Conservation (phyloP, 129 eudicot genomes). For the Cynara cardunculus region DNA sequence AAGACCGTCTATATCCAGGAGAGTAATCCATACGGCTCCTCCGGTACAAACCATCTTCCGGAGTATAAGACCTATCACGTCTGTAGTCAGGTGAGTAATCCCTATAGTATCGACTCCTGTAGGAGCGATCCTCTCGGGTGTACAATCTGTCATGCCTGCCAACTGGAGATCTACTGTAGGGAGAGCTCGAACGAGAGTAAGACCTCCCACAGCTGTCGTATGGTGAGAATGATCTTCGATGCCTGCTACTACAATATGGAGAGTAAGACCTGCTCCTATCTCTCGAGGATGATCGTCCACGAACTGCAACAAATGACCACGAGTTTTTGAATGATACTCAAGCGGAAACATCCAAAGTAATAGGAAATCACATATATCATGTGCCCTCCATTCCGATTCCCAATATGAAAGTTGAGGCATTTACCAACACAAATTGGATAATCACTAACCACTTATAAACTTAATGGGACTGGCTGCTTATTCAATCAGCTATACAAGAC, state of each 20-base stretch:
- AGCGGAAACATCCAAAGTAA: neutral
- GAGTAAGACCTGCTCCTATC: slow-evolving; percentile 54
- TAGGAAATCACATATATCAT: neutral
- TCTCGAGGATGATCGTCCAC: neutral
- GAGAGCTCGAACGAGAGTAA: slow-evolving; percentile 38
- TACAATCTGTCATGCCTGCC: slow-evolving; percentile 30
- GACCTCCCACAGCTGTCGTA: slow-evolving; percentile 41
- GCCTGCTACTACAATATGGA: slow-evolving; percentile 29
- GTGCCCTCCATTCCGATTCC: neutral
- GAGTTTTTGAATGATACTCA: slow-evolving; percentile 7
- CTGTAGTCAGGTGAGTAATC: slow-evolving; percentile 1
- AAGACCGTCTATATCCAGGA: neutral
- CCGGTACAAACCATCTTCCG: slow-evolving; percentile 27
- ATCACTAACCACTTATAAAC: neutral
- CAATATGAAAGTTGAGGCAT: neutral
- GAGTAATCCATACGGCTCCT: slow-evolving; percentile 5
- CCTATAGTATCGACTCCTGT: slow-evolving; percentile 18
- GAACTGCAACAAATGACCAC: neutral
- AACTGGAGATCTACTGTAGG: slow-evolving; percentile 37
- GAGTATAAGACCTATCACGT: slow-evolving; percentile 43
- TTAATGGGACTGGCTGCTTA: no score
- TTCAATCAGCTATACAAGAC: no score
- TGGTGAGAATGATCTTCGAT: neutral
- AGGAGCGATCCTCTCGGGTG: slow-evolving; percentile 26
- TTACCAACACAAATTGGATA: neutral